Percentiles rank a stretch among this genome's conserved stretches.
phyloP scores from a whole-genome alignment of 140 eudicot genomes.

The Flaveria floridana region DNA sequence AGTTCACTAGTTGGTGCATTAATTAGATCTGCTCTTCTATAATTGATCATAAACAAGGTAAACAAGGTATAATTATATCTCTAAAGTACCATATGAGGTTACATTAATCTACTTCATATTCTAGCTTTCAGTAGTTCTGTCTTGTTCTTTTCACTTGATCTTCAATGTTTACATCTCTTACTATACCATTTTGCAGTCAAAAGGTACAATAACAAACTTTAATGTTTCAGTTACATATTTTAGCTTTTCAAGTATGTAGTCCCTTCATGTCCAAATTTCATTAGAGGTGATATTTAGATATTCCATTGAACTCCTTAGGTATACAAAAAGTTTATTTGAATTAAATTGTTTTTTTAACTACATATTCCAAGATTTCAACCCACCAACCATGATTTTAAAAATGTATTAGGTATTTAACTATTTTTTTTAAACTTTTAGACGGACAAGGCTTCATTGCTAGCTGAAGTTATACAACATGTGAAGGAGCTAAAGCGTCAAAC shows the following conservation, averaged over 20 bases:
- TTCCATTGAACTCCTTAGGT: background rate
- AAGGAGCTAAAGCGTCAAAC: constrained; percentile 87
- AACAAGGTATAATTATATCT: too few relatives aligned
- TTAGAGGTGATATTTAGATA: background rate
- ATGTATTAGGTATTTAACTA: background rate
- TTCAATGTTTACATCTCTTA: background rate
- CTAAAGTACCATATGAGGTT: too few relatives aligned
- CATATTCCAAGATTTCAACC: too few relatives aligned
- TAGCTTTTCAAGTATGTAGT: too few relatives aligned
- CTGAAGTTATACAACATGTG: constrained; percentile 92
- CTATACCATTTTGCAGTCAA: background rate
- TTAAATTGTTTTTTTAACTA: too few relatives aligned
- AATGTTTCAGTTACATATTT: background rate
- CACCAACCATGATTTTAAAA: too few relatives aligned
- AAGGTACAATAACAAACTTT: background rate
- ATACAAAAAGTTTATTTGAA: background rate
- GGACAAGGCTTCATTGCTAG: constrained; percentile 96
- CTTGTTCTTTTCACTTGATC: too few relatives aligned
- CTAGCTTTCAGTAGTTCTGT: too few relatives aligned
- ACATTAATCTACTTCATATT: too few relatives aligned
- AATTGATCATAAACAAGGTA: too few relatives aligned
- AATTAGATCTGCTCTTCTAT: too few relatives aligned
- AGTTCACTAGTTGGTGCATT: too few relatives aligned
- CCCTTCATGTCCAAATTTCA: background rate
- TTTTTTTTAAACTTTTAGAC: constrained; percentile 45